phyloP scores from a whole-genome alignment of 2,329 filamentous ascomycete genomes.

The Aspergillus tubingensis region DNA sequence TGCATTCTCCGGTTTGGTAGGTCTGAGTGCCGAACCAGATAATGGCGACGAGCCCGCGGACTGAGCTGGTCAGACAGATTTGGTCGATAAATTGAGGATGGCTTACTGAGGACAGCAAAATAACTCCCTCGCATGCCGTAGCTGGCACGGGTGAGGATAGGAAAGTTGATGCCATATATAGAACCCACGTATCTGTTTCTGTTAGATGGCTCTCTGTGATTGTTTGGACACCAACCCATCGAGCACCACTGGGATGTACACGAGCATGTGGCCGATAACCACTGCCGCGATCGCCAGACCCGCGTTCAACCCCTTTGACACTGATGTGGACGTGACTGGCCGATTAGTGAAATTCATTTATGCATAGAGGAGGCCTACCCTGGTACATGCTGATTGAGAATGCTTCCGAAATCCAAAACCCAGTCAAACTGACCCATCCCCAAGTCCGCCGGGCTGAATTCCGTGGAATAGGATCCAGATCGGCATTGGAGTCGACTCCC shows the following conservation, averaged over 20 bases:
- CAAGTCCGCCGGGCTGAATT: slow-evolving; percentile 14
- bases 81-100: not conserved
- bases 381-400: slow-evolving; percentile 21
- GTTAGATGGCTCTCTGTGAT: not conserved
- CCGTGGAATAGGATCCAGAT: slow-evolving; percentile 15
- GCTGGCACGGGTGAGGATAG: slow-evolving; percentile 16
- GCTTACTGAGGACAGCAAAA: slow-evolving; percentile 16
- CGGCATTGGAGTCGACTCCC: slow-evolving; percentile 13
- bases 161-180: slow-evolving; percentile 19
- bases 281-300: slow-evolving; percentile 17
- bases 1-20: slow-evolving; percentile 15
- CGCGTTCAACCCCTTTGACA: slow-evolving; percentile 14
- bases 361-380: not conserved
- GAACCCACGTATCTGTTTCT: slow-evolving; percentile 13
- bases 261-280: slow-evolving; percentile 13
- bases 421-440: slow-evolving; percentile 14
- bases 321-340: slow-evolving; percentile 14
- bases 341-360: not conserved
- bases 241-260: slow-evolving; percentile 15
- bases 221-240: slow-evolving; percentile 7
- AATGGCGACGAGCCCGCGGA: slow-evolving; percentile 16
- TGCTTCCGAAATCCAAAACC: slow-evolving; percentile 18
- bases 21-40: slow-evolving; percentile 20
- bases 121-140: slow-evolving; percentile 18
- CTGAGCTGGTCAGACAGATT: not conserved